Percentiles rank a stretch among this genome's conserved stretches.
These are phyloP conservation scores for Triticum dicoccoides DNA, from an alignment of 176 grass and related monocot species.

Conservation along the genomic window DNA sequence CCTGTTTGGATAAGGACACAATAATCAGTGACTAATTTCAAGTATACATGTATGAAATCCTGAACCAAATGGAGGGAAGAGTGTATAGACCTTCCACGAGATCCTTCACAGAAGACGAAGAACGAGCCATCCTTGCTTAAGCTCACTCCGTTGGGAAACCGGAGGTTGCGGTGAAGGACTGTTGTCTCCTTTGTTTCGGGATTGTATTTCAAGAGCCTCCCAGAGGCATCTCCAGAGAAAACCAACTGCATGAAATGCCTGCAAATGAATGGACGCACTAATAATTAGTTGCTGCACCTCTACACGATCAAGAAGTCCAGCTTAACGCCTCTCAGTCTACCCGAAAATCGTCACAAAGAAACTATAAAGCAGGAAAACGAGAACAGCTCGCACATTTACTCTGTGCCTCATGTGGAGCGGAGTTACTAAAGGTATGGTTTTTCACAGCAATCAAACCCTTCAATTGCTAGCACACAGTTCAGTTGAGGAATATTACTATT, in stretches of 20 bases:
- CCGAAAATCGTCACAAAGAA: neutral
- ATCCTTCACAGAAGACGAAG: conserved; percentile 85
- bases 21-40: neutral
- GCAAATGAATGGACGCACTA: conserved; percentile 4
- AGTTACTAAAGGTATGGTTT: neutral
- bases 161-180: conserved; percentile 62
- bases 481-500: neutral
- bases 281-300: neutral
- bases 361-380: neutral
- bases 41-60: neutral
- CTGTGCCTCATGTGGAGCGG: neutral
- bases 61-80: conserved; percentile 16
- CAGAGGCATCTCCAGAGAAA: conserved; percentile 77
- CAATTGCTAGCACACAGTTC: neutral
- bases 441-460: neutral
- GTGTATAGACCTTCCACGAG: conserved; percentile 52
- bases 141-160: conserved; percentile 90
- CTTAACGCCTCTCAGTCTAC: neutral
- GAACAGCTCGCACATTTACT: neutral
- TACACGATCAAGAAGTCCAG: neutral
- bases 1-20: conserved; percentile 31
- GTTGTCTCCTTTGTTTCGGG: conserved; percentile 71
- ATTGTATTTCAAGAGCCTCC: conserved; percentile 82
- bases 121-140: conserved; percentile 91
- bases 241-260: conserved; percentile 92